Evolutionary conservation across 1,139 yeast species (phyloP).

Genomic region (Pneumocystis carinii): DNA sequence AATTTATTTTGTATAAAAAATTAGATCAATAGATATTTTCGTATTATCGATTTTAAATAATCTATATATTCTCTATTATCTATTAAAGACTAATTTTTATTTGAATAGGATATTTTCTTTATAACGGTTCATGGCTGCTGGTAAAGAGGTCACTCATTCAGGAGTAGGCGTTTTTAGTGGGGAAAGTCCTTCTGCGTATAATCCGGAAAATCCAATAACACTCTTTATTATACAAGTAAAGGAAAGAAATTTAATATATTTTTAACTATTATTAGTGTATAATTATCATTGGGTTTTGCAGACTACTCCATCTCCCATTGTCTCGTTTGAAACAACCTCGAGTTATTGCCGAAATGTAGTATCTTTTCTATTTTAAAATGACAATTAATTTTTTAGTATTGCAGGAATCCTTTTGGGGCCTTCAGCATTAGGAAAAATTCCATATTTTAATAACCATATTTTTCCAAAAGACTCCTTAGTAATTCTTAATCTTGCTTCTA

Average conservation of each 20-base stretch:
- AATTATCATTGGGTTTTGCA: slow-evolving; percentile 40
- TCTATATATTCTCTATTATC: not conserved
- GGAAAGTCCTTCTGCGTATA: slow-evolving; percentile 47
- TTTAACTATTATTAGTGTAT: slow-evolving; percentile 13
- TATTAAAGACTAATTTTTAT: not conserved
- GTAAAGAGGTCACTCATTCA: not conserved
- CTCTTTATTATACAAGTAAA: slow-evolving; percentile 44
- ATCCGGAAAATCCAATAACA: slow-evolving; percentile 42
- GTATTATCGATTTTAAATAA: not conserved
- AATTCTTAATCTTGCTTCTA: slow-evolving; percentile 52
- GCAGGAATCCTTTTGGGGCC: slow-evolving; percentile 64
- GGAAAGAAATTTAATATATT: not conserved
- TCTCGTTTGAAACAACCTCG: slow-evolving; percentile 51
- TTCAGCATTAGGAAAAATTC: slow-evolving; percentile 45
- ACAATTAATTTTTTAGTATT: slow-evolving; percentile 24
- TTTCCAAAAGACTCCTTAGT: slow-evolving; percentile 40
- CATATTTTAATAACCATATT: slow-evolving; percentile 45
- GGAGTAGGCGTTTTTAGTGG: slow-evolving; percentile 41
- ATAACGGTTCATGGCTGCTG: not conserved
- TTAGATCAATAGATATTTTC: no score
- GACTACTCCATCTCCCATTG: slow-evolving; percentile 43
- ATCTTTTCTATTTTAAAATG: not conserved
- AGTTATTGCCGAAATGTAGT: slow-evolving; percentile 51
- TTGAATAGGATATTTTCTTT: not conserved
- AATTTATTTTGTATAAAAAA: no score